phyloP scores from a whole-genome alignment of 257 asterid genomes.

The Striga asiatica region DNA sequence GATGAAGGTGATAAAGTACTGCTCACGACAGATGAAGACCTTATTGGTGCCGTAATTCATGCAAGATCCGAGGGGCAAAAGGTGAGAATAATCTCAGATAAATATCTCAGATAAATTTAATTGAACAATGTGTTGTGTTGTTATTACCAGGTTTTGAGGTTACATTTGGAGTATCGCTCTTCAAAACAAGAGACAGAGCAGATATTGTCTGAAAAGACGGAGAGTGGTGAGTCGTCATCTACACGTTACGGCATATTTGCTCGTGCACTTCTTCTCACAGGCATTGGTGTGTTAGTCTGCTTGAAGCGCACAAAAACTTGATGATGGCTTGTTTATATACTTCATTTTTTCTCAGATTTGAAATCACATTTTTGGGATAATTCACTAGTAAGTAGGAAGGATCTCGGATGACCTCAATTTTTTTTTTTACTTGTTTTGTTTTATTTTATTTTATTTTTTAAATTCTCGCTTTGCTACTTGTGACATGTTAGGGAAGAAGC shows the following conservation, averaged over 20 bases:
- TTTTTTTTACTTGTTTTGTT: no score
- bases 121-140: no score
- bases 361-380: not conserved
- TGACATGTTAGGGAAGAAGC: no score
- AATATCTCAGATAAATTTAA: no score
- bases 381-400: no score
- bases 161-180: conserved; percentile 42
- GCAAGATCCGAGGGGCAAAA: conserved; percentile 60
- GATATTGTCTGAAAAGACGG: conserved; percentile 12
- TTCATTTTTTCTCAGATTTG: no score
- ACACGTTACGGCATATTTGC: conserved; percentile 40
- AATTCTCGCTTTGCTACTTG: no score
- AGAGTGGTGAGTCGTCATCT: conserved; percentile 16
- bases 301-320: conserved; percentile 38
- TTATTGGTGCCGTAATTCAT: conserved; percentile 61
- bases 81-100: conserved; percentile 44
- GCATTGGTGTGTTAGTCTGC: conserved; percentile 54
- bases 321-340: no score
- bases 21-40: conserved; percentile 73
- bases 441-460: no score
- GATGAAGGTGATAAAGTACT: conserved; percentile 93
- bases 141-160: conserved; percentile 51
- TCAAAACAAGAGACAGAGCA: conserved; percentile 17
- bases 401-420: no score
- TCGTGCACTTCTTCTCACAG: conserved; percentile 49